phyloP scores from a whole-genome alignment of 176 grass and related monocot species.

The Cocos nucifera region DNA sequence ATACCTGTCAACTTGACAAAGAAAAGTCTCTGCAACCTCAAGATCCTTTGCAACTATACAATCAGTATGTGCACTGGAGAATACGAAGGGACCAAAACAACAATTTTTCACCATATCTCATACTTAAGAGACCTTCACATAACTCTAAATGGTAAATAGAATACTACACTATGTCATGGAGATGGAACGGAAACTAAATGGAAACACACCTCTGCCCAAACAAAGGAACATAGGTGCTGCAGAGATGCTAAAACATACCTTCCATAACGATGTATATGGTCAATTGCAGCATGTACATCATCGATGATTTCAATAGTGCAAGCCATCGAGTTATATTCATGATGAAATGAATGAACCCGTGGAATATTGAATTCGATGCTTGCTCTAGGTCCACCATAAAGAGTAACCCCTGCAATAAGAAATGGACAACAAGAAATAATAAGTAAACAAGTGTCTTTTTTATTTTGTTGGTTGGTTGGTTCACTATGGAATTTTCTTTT shows the following conservation, averaged over 20 bases:
- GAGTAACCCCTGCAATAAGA: conserved; percentile 47
- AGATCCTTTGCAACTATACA: conserved; percentile 66
- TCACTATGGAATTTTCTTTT: too few relatives aligned
- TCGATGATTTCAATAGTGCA: conserved; percentile 87
- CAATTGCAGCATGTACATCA: conserved; percentile 69
- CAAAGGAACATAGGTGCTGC: too few relatives aligned
- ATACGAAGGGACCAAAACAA: conserved; percentile 3
- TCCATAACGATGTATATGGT: conserved; percentile 89
- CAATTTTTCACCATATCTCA: background rate
- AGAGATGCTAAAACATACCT: conserved; percentile 35
- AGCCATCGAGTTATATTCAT: conserved; percentile 79
- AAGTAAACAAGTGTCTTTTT: background rate
- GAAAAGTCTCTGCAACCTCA: conserved; percentile 59
- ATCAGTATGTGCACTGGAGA: conserved; percentile 85
- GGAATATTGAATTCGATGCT: conserved; percentile 38
- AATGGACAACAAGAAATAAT: background rate
- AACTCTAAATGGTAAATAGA: too few relatives aligned
- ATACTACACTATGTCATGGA: too few relatives aligned
- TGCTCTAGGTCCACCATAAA: conserved; percentile 69
- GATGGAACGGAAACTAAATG: background rate
- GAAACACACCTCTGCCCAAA: background rate
- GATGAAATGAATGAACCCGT: conserved; percentile 53
- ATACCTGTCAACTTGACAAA: conserved; percentile 84
- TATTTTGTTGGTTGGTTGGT: background rate
- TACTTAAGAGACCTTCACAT: too few relatives aligned